These are phyloP conservation scores for Sapria himalayana DNA, from an alignment of 345 rosid species.

Conservation along the genomic window DNA sequence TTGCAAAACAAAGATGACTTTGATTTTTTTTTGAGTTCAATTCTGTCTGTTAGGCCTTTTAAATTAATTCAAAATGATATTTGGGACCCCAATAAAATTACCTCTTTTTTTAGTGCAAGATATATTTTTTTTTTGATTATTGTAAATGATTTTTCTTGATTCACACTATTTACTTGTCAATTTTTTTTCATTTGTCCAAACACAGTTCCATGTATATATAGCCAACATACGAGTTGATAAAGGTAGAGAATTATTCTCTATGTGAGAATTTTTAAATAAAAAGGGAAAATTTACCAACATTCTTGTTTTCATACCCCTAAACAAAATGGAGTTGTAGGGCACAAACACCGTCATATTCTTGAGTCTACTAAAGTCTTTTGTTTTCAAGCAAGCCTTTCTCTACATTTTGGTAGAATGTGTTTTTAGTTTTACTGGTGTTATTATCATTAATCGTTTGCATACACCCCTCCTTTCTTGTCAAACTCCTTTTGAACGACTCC, in stretches of 20 bases:
- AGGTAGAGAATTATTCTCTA: background rate
- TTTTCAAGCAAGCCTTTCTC: background rate
- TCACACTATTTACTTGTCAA: background rate
- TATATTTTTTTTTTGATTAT: background rate
- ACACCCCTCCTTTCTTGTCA: background rate
- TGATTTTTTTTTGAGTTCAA: background rate
- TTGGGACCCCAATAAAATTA: background rate
- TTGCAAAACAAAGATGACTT: background rate
- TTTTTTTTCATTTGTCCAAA: background rate
- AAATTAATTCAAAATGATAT: constrained; percentile 1
- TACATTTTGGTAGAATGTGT: background rate
- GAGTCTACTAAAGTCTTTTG: background rate
- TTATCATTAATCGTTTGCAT: constrained; percentile 1
- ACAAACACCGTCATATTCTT: background rate
- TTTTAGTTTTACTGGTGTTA: too few relatives aligned
- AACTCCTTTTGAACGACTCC: background rate
- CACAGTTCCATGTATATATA: background rate
- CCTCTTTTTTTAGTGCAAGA: background rate
- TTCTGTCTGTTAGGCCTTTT: background rate
- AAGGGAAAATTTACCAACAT: background rate
- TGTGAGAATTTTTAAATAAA: background rate
- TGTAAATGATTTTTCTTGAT: background rate
- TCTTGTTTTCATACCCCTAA: background rate
- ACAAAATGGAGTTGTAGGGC: background rate
- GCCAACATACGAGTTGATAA: background rate